These are phyloP conservation scores for Hylodesmum podocarpum DNA, from an alignment of 306 rosid genomes.

Conservation along the genomic window DNA sequence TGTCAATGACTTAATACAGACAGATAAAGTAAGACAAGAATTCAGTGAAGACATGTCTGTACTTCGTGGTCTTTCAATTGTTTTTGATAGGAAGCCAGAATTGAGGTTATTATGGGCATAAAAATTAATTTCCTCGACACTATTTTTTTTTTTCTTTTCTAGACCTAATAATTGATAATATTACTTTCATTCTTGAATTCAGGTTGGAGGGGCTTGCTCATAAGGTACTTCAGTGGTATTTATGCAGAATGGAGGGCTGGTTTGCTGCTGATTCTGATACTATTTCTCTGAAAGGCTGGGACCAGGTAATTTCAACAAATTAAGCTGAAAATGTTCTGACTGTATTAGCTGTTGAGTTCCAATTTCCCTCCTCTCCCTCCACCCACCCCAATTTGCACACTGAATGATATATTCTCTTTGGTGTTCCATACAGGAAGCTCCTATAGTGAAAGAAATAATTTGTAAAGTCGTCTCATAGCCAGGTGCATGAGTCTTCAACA, in stretches of 20 bases:
- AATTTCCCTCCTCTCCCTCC: background rate
- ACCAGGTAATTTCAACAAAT: constrained; percentile 57
- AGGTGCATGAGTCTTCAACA: constrained; percentile 54
- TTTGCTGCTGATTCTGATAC: constrained; percentile 94
- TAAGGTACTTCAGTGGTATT: constrained; percentile 92
- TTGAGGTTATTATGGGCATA: constrained; percentile 47
- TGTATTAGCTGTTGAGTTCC: constrained; percentile 16
- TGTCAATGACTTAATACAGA: constrained; percentile 49
- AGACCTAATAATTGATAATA: background rate
- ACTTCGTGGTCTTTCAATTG: constrained; percentile 65
- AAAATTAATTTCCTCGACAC: background rate
- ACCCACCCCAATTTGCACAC: constrained; percentile 1
- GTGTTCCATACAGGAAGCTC: constrained; percentile 49
- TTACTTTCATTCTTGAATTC: background rate
- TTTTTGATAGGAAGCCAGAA: constrained; percentile 81
- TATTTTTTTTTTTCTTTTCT: background rate
- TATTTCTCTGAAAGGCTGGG: constrained; percentile 86
- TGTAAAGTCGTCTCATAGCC: constrained; percentile 54
- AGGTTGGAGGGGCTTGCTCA: constrained; percentile 75
- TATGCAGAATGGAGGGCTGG: constrained; percentile 99
- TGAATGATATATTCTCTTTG: constrained; percentile 46
- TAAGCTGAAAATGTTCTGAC: background rate
- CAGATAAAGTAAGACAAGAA: constrained; percentile 69
- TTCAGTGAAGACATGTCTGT: constrained; percentile 68
- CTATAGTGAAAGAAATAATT: constrained; percentile 46